Base-by-base conservation (phyloP, 208 protist species). In the Leishmania guyanensis region DNA sequence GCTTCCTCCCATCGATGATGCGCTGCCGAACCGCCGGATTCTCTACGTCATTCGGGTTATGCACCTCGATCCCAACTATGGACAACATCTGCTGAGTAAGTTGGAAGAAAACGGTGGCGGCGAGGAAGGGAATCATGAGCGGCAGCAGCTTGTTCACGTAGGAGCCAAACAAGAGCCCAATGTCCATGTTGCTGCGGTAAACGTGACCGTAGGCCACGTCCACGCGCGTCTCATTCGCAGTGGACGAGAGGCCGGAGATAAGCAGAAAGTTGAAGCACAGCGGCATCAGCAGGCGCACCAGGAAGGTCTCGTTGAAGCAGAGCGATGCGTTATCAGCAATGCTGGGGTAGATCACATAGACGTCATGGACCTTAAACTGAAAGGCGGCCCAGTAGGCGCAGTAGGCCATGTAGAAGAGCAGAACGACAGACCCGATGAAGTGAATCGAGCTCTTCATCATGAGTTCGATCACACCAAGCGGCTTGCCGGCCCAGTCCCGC, bases 351-450 rank as follows among this genome's bases (percentile, higher is more conserved):
- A 97, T 88, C 39, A 95, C 88, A 81, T 97, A 97, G 36, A 97
- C 84, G 80, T 97, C 92, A 77, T 97, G 97, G 36, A 98, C 86
- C 84, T 97, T 96, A 56, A 98, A 91, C 83, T 96, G 94, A 69
- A 98, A 93, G 56, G 94, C 92, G 6, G 94, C 91, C 94, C 94
- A 97, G 88, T 97, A 98, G 43, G 92, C 76, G 86, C 93, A 97
- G 85, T 91, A 94, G 39, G 91, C 94, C 92, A 97, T 96, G 89
- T 98, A 98, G 84, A 95, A 97, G 80, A 98, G 90, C 71, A 97
- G 89, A 43, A 97, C 77, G 50, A 97, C 85, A 48, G 91, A 96
- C n/a, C 86, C 89, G 12, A 94, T 75, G 74, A 97, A 93, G 74
- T 96, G 92, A 46, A 95, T 80, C 48, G 60, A 43, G 77, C 89